Evolutionary conservation across 805 yeast species (phyloP).

Genomic region (Teunomyces kruisii): DNA sequence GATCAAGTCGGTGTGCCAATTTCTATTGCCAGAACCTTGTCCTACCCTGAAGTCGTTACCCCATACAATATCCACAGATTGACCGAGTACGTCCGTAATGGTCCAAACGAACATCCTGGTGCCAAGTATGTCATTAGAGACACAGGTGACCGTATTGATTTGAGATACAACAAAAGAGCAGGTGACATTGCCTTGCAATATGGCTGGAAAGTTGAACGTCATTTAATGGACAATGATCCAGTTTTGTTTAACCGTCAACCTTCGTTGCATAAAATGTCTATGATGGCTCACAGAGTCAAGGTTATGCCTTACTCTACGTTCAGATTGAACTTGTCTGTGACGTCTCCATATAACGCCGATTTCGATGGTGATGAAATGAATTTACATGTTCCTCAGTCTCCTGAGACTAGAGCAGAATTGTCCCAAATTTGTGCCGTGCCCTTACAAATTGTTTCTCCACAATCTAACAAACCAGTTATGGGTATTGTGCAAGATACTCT

Average conservation of each 20-base stretch:
- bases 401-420: constrained; percentile 95
- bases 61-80: constrained; percentile 94
- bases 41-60: constrained; percentile 97
- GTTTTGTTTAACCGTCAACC: constrained; percentile 99
- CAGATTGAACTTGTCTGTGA: constrained; percentile 92
- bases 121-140: constrained; percentile 98
- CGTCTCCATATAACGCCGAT: constrained; percentile 99
- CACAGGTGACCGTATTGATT: constrained; percentile 97
- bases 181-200: constrained; percentile 97
- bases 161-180: constrained; percentile 95
- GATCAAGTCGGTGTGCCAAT: constrained; percentile 99
- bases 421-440: constrained; percentile 97
- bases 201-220: constrained; percentile 99
- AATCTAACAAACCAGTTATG: constrained; percentile 98
- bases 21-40: constrained; percentile 90
- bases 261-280: constrained; percentile 97
- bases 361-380: constrained; percentile 99
- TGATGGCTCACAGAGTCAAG: constrained; percentile 99
- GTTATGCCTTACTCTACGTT: constrained; percentile 99
- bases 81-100: constrained; percentile 92
- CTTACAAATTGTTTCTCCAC: constrained; percentile 95
- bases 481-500: constrained; percentile 99
- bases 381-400: constrained; percentile 97
- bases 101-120: constrained; percentile 99
- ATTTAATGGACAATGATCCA: constrained; percentile 95